A percentile compares a stretch with the other conserved stretches of the same genome.
phyloP scores from a whole-genome alignment of 306 rosid species.

The Hylodesmum podocarpum region DNA sequence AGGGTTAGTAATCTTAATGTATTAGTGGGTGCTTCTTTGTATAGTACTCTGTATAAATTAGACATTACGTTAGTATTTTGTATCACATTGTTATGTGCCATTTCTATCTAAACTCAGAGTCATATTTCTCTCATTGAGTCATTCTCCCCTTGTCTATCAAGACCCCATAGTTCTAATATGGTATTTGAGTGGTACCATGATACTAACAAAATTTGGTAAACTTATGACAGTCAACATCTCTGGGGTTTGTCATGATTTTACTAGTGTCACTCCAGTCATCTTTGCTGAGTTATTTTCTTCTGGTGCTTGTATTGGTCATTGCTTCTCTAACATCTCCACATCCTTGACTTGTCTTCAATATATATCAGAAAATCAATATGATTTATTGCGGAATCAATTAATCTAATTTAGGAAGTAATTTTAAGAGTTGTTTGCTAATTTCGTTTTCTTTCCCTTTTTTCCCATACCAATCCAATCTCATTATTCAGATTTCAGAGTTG shows the following conservation, averaged over 20 bases:
- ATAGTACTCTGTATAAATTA: background rate
- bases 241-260: background rate
- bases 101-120: background rate
- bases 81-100: background rate
- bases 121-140: background rate
- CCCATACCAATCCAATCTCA: slow-evolving; percentile 6
- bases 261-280: background rate
- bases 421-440: slow-evolving; percentile 1
- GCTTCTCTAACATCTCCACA: background rate
- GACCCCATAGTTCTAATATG: background rate
- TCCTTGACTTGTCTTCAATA: background rate
- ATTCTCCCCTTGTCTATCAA: too few species aligned
- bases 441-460: slow-evolving; percentile 10
- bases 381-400: background rate
- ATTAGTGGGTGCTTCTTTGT: background rate
- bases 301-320: background rate
- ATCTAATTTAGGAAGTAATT: background rate
- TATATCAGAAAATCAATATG: background rate
- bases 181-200: background rate
- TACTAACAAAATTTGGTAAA: background rate
- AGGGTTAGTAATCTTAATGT: background rate
- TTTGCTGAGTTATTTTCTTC: background rate
- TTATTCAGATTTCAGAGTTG: background rate
- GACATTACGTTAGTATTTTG: background rate
- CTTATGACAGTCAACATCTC: background rate